Evolutionary conservation across 306 rosid genomes (phyloP).

Genomic region (Castanea crenata): DNA sequence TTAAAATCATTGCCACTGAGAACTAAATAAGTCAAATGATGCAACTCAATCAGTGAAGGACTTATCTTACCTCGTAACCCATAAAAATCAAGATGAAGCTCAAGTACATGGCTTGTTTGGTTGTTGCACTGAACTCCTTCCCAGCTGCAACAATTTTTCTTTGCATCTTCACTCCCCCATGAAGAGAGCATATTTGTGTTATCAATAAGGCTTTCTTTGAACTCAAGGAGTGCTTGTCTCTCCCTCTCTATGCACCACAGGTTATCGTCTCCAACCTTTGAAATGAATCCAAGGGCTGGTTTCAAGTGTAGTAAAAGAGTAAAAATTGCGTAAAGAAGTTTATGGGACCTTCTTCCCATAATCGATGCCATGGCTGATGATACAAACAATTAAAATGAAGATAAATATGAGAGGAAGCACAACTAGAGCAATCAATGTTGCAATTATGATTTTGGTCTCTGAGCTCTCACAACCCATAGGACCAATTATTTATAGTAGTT

Average conservation of each 20-base stretch:
- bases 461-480: too few relatives aligned
- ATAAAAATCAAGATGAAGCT: conserved; percentile 7
- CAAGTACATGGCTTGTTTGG: conserved; percentile 16
- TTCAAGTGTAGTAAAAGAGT: too few relatives aligned
- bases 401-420: too few relatives aligned
- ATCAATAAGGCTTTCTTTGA: not conserved
- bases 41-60: not conserved
- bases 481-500: too few relatives aligned
- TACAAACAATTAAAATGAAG: too few relatives aligned
- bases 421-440: too few relatives aligned
- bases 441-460: too few relatives aligned
- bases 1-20: not conserved
- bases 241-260: conserved; percentile 7
- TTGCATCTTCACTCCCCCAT: not conserved
- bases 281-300: not conserved
- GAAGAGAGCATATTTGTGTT: not conserved
- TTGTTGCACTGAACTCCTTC: conserved; percentile 20
- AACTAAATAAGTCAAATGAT: conserved; percentile 2
- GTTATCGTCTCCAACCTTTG: not conserved
- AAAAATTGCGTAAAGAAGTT: too few relatives aligned
- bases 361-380: too few relatives aligned
- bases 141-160: conserved; percentile 29
- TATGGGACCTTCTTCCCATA: too few relatives aligned
- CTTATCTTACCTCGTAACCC: not conserved
- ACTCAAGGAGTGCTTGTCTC: conserved; percentile 5